Evolutionary conservation across 441 rosid genomes (phyloP), one percentile per base, ranked within the genome.

Genomic region (Bocquillonia castaneifolia): DNA sequence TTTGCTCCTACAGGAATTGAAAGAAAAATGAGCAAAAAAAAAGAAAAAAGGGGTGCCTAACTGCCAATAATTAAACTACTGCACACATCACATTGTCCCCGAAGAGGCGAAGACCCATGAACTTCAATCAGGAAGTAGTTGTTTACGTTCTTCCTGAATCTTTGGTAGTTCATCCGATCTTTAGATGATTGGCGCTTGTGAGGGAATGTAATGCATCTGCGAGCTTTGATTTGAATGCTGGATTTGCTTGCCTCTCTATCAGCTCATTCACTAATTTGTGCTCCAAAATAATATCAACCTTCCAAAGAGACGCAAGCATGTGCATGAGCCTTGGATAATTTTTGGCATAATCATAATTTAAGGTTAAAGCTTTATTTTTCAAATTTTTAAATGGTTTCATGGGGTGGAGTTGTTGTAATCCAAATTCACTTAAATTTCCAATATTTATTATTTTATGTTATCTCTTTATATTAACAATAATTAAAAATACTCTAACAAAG

Each of bases 91-190:
- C 71, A 76, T 79, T 64, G 85, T 90, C 74, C 87, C n/a, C n/a
- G n/a, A n/a, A n/a, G n/a, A n/a, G n/a, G 84, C 69, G 92, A 70
- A 75, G 92, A 88, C 71, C 99, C 98, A 40, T 98, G 88, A 62
- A 94, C 98, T 72, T 92, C 94, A 22, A 88, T 64, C 64, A 92
- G 83, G 78, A 94, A 94, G 77, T n/a, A n/a, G n/a, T 63, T 80
- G 81, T 80, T 85, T 53, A 91, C 79, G 63, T 94, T 94, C 83
- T 91, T 94, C 80, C 99, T 83, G 71, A 91, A 94, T 69, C 96
- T 88, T 79, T 87, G 96, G 85, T 88, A 85, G 77, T 92, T 91
- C 66, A 87, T 69, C 31, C 99, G 97, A 77, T 94, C 96, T 31
- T 91, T 83, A 26, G 86, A 73, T 94, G 92, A 72, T 91, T 94